Conservation (phyloP, 805 yeast genomes). For the Yarrowia sp. region DNA sequence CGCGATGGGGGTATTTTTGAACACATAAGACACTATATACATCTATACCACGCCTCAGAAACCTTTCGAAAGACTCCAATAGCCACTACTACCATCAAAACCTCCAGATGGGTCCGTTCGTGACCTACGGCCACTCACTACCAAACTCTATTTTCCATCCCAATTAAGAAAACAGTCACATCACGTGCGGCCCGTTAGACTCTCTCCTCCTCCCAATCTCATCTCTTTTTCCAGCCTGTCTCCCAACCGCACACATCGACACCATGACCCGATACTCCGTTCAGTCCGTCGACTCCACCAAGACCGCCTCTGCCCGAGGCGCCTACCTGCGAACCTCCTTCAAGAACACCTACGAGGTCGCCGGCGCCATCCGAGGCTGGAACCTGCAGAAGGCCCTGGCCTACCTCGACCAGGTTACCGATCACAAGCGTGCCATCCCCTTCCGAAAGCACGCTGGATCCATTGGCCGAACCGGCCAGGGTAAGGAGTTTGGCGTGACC, state of each 20-base stretch:
- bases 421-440: conserved; percentile 99
- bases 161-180: conserved; percentile 12
- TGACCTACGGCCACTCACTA: no score
- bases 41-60: no score
- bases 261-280: conserved; percentile 99
- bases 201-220: not conserved
- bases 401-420: conserved; percentile 93
- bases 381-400: conserved; percentile 91
- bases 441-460: conserved; percentile 97
- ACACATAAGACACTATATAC: no score
- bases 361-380: conserved; percentile 98
- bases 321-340: conserved; percentile 98
- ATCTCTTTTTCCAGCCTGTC: not conserved
- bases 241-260: not conserved
- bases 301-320: conserved; percentile 99
- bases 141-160: no score
- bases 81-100: no score
- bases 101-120: no score
- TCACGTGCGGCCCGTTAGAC: no score
- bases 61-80: no score
- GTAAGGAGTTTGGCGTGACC: conserved; percentile 99
- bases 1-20: no score
- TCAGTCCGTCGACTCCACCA: conserved; percentile 98
- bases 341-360: conserved; percentile 99
- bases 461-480: conserved; percentile 99